Evolutionary conservation across 1,284 basidiomycete species (phyloP), one percentile per base, ranked within the genome.

Genomic region (Fomes fomentarius): DNA sequence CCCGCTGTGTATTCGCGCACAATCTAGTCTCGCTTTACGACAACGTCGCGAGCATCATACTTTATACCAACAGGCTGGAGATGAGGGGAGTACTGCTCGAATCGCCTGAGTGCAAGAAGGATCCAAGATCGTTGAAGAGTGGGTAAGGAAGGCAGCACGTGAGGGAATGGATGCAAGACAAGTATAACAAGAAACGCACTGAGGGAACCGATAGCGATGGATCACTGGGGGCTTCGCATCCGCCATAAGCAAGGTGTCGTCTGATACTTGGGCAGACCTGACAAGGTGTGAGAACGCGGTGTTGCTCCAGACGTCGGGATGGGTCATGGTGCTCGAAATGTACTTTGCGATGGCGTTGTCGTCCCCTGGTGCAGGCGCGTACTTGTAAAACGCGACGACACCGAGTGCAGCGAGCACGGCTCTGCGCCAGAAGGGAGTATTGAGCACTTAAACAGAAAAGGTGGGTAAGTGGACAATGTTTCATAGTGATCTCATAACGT

Each of bases 161-260:
- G n/a, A n/a, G n/a, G n/a, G n/a, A n/a, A n/a, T n/a, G n/a, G n/a
- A n/a, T n/a, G n/a, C n/a, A n/a, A n/a, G n/a, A n/a, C n/a, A n/a
- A 30, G 12, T 5, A 15, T 4, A 25, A 26, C 33, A 17, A 24
- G 2, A 7, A 38, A 80, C 87, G 73, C 63, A 91, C 89, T 87
- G 83, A 52, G 87, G 84, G 67, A 82, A 87, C 60, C 84, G 78
- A 67, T 80, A 83, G 39, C 86, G 79, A 66, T 84, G 81, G 22
- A 86, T 75, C 3, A 67, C 69, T 1, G 86, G 80, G 43, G 69
- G 73, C 64, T 77, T 74, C 22, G 86, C 85, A 57, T 75, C 75
- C 41, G 72, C 71, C 22, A 84, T 68, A 35, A 85, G 63, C 31
- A 80, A 62, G 39, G 63, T 73, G 4, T 76, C 70, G 42, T 81